Evolutionary conservation across 345 rosid genomes (phyloP), one percentile per base, ranked within the genome.

Genomic region (Jatropha curcas): DNA sequence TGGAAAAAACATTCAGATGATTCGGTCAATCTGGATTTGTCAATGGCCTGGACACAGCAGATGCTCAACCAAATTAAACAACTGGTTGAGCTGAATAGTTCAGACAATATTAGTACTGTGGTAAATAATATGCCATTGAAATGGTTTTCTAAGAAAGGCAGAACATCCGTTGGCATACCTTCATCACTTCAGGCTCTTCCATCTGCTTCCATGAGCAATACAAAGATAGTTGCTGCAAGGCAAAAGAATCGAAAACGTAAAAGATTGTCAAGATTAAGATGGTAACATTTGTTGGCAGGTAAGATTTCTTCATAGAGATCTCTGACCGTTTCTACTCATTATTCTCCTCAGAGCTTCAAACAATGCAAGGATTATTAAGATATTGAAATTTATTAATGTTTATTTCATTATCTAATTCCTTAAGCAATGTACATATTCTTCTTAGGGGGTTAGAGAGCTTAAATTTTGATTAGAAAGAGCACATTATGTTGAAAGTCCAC

Each of bases 61-160:
- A 90, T 90, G 91, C 83, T 87, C 35, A 88, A 84, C 74, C 98
- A 94, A 79, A 85, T 89, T 41, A 90, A 85, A 81, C 94, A 89
- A 72, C 85, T 87, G 22, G 96, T 89, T 10, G 87, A 83, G 76
- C 80, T 92, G 72, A 86, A 84, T 60, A 75, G 78, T 72, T 80
- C 92, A 57, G 76, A 74, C 25, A 86, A 88, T 70, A 85, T 94
- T 59, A 76, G 91, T 27, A 53, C 75, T 7, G 88, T 94, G 65
- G 92, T 94, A 34, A 83, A 80, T 8, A 87, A 75, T 66, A 63
- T 90, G 80, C 94, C 96, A 1, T 62, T 87, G 82, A 85, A 86
- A 84, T 94, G 98, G 98, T 86, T 79, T 65, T 86, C 85, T 56
- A 94, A 85, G 88, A 90, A 84, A 82, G 82, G 85, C 52, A 90